Conservation (phyloP, 225 moss, liverwort and hornwort species). For the Antitrichia curtipendula region DNA sequence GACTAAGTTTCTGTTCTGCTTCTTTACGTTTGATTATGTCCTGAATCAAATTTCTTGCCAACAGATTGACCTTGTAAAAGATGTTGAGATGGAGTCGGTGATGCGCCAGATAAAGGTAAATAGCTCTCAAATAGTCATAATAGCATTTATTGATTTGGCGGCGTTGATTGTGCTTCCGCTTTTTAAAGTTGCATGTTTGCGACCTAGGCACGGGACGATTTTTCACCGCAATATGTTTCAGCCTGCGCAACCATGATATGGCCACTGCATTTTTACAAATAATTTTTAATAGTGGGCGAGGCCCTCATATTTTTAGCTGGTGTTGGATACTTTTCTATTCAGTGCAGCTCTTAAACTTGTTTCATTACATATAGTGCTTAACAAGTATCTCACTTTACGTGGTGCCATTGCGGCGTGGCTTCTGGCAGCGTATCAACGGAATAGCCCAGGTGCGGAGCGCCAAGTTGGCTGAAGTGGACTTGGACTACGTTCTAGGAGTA, state of each 20-base stretch:
- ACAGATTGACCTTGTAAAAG: constrained; percentile 87
- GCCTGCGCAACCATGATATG: neutral
- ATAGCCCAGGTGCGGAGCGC: constrained; percentile 64
- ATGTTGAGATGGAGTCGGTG: constrained; percentile 38
- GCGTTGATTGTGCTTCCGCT: neutral
- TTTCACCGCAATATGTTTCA: neutral
- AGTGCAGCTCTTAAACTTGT: neutral
- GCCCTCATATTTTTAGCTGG: neutral
- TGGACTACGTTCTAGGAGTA: constrained; percentile 89
- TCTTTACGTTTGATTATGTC: neutral
- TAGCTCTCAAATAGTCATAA: neutral
- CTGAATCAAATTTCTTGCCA: neutral
- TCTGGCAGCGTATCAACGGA: constrained; percentile 76
- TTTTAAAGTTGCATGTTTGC: neutral
- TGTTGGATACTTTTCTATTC: neutral
- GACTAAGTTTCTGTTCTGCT: neutral
- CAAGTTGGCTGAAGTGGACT: constrained; percentile 66
- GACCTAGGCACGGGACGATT: neutral
- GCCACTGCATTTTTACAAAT: neutral
- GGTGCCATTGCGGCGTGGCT: neutral
- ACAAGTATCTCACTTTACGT: neutral
- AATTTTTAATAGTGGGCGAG: neutral
- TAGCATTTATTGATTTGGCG: neutral
- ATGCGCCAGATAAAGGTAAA: constrained; percentile 65
- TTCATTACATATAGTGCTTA: neutral